Base-by-base conservation (phyloP, 441 rosid genomes). In the Croton laevigatus region DNA sequence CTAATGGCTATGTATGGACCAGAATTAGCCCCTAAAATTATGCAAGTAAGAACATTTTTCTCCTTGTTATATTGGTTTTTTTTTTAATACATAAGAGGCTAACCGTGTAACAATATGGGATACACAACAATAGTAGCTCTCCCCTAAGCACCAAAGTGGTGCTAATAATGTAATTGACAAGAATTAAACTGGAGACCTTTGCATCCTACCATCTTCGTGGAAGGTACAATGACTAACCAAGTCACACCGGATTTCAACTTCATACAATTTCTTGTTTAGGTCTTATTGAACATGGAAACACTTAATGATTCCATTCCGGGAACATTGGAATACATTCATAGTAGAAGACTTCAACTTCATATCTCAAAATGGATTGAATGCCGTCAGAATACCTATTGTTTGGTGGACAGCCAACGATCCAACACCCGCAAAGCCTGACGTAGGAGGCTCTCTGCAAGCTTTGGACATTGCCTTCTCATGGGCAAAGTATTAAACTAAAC, bases 1-100 rank as follows among this genome's bases (percentile, higher is more conserved):
- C 89, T 16, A 83, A 87, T 62, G 89, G 87, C 20, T 82, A 85
- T 37, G 91, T n/a, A n/a, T n/a, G n/a, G 89, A 34, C 85, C 81
- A 0, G 8, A 71, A 20, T 71, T 68, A 71, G 87, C 89, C 20
- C 74, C 81, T 32, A 68, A 78, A 69, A 76, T 84, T 40, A 82
- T 85, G 89, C 76, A 38, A 77, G 89, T 84, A 72, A 70, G 82
- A 2, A 20, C 27, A 19, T 6, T 20, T 51, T 8, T n/a, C 48
- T 45, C 22, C 58, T 53, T 53, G 12, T 19, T 53, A 19, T 6
- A 53, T 53, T n/a, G n/a, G n/a, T n/a, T n/a, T n/a, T n/a, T n/a
- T n/a, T n/a, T n/a, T n/a, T n/a, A n/a, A n/a, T n/a, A n/a, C n/a
- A n/a, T n/a, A n/a, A n/a, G n/a, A n/a, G n/a, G n/a, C n/a, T n/a